Evolutionary conservation across 495 filamentous ascomycete species (phyloP), one percentile per base, ranked within the genome.

Genomic region (Hyaloscypha variabilis): DNA sequence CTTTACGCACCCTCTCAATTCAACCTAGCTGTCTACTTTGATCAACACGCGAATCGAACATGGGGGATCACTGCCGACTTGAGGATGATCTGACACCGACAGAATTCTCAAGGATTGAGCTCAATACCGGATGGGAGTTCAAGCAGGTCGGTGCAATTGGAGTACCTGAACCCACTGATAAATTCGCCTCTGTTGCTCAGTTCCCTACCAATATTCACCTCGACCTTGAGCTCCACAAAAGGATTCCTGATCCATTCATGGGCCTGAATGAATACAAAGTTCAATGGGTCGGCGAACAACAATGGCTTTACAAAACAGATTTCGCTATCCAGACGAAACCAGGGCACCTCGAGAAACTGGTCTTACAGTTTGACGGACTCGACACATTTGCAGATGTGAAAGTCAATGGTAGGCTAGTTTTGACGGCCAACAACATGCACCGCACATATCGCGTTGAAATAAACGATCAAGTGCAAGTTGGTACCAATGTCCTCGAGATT

Each of bases 221-320:
- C n/a, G n/a, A n/a, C n/a, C n/a, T n/a, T n/a, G n/a, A n/a, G n/a
- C n/a, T n/a, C n/a, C n/a, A n/a, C n/a, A 42, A 81, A n/a, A 72
- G 84, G 5, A 91, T 91, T 66, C 81, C 86, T 8, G 82, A 92
- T 68, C 89, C 91, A 4, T 92, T 86, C 69, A 78, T 91, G 59
- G 89, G 85, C 52, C 86, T 91, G 77, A 93, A 93, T 70, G 92
- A 96, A 72, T 75, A 87, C 30, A 78, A 85, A 51, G 86, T 90
- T 14, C 87, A 91, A 78, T 94, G 91, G 91, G 83, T 94, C 8
- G 91, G 90, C 66, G 90, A 94, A 64, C 84, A 85, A 54, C 78
- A 81, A 64, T 96, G 92, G 92, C 74, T 83, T 11, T 96, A 94
- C 74, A 77, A 76, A 34, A 88, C 85, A 13, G 76, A 63, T n/a